Conservation (phyloP, 495 filamentous ascomycete genomes). For the Diplogelasinospora grovesii region DNA sequence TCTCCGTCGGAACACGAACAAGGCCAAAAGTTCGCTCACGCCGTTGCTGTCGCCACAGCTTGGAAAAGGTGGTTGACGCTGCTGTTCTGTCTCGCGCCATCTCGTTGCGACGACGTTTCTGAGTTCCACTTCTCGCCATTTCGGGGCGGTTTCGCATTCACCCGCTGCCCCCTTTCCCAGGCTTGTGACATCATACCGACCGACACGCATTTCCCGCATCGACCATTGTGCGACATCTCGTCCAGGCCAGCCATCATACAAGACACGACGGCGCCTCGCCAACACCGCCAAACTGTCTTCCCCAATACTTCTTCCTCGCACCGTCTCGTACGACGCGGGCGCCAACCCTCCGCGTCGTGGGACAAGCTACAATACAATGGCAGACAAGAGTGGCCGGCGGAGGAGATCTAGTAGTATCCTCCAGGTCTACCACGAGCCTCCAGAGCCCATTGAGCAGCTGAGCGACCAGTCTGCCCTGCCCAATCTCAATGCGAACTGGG, state of each 20-base stretch:
- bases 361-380: conserved; percentile 35
- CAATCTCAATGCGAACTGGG: conserved; percentile 97
- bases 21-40: no score
- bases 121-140: no score
- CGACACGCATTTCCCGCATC: conserved; percentile 1
- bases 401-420: conserved; percentile 92
- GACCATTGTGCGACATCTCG: conserved; percentile 10
- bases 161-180: conserved; percentile 1
- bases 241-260: conserved; percentile 5
- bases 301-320: conserved; percentile 65
- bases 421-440: conserved; percentile 79
- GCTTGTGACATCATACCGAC: conserved; percentile 9
- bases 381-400: conserved; percentile 59
- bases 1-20: no score
- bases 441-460: conserved; percentile 88
- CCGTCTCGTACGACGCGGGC: conserved; percentile 73
- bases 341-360: conserved; percentile 54
- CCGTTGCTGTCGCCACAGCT: no score
- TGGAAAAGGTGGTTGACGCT: no score
- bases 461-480: conserved; percentile 92
- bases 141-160: no score
- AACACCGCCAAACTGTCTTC: conserved; percentile 86
- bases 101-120: no score
- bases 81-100: no score
- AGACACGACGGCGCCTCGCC: conserved; percentile 14